Evolutionary conservation across 768 basidiomycete genomes (phyloP).

Genomic region (Sarcodon aspratus): DNA sequence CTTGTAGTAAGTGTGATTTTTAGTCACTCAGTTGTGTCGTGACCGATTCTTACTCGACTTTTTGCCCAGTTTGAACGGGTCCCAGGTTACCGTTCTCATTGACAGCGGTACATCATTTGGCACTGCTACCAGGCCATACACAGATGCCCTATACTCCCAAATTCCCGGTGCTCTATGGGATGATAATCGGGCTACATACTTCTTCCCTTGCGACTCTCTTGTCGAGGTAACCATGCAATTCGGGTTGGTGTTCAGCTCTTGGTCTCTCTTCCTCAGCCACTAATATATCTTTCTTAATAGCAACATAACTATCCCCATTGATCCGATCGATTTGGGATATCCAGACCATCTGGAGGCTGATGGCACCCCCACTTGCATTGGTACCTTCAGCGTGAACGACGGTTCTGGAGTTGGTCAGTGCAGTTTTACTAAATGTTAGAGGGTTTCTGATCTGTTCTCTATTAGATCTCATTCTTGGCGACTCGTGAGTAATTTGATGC

Average conservation of each 20-base stretch:
- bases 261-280: not conserved
- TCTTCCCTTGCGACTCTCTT: slow-evolving; percentile 9
- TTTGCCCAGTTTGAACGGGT: not conserved
- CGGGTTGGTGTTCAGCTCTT: slow-evolving; percentile 2
- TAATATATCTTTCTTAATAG: not conserved
- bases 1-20: slow-evolving; percentile 2
- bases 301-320: slow-evolving; percentile 3
- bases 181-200: slow-evolving; percentile 1
- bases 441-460: not conserved
- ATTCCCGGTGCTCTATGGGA: slow-evolving; percentile 6
- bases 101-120: slow-evolving; percentile 8
- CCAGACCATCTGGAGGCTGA: not conserved
- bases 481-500: not conserved
- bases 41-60: not conserved
- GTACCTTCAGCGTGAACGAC: not conserved
- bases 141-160: slow-evolving; percentile 9
- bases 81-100: slow-evolving; percentile 4
- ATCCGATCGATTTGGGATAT: slow-evolving; percentile 5
- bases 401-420: not conserved
- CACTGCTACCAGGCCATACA: slow-evolving; percentile 4
- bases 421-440: no score
- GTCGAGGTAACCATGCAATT: slow-evolving; percentile 8
- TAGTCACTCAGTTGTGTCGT: not conserved
- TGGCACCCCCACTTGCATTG: slow-evolving; percentile 1
- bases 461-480: slow-evolving; percentile 8